These are phyloP conservation scores for Tricholoma terreum DNA, from an alignment of 768 basidiomycete genomes.

Conservation along the genomic window DNA sequence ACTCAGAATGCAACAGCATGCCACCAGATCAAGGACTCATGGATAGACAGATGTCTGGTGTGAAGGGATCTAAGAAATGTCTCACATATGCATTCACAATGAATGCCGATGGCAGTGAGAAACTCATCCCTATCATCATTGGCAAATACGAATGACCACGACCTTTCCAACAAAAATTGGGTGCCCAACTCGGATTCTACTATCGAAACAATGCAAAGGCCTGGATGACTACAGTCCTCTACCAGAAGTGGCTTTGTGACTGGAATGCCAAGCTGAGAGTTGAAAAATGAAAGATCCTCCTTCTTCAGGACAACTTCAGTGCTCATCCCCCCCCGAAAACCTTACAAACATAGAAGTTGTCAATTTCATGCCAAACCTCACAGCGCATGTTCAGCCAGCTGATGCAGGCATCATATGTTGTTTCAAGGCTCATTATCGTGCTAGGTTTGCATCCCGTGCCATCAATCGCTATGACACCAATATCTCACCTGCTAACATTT, in stretches of 20 bases:
- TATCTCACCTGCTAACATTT: conserved; percentile 25
- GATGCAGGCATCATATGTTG: background rate
- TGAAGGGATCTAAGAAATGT: conserved; percentile 30
- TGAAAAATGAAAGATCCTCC: conserved; percentile 12
- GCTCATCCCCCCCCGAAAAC: conserved; percentile 1
- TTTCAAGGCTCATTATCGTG: background rate
- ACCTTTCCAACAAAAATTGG: conserved; percentile 25
- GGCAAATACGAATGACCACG: background rate
- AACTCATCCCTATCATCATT: conserved; percentile 11
- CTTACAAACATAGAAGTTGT: conserved; percentile 7
- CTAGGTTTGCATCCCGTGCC: conserved; percentile 12
- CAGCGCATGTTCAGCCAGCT: conserved; percentile 27
- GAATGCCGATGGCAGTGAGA: conserved; percentile 35
- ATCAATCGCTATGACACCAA: conserved; percentile 27
- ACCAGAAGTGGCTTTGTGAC: conserved; percentile 31
- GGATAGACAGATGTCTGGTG: conserved; percentile 21
- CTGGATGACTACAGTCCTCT: too few species aligned
- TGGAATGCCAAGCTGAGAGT: conserved; percentile 26
- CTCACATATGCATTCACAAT: conserved; percentile 31
- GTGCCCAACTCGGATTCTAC: too few species aligned
- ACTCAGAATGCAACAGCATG: conserved; percentile 24
- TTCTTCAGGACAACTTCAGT: conserved; percentile 13
- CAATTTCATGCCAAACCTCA: conserved; percentile 29
- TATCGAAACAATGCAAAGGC: too few species aligned
- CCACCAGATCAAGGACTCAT: conserved; percentile 30